Base-by-base conservation (phyloP, 1,284 basidiomycete genomes). In the Ceratobasidium sp. region DNA sequence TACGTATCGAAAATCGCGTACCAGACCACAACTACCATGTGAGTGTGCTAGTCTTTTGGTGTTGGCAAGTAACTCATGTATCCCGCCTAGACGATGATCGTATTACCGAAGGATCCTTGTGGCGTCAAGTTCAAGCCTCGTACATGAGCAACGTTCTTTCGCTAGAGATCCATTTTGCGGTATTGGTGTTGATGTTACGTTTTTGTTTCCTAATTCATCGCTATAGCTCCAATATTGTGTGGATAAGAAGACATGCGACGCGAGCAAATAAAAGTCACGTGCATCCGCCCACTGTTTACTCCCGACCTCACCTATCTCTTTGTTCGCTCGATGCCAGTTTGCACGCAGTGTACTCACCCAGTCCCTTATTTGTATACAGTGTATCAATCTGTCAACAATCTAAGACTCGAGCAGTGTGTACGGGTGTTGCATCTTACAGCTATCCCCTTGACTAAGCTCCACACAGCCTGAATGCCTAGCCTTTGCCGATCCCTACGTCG, bases 21-120 rank as follows among this genome's bases (percentile, higher is more conserved):
- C 95, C 97, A 2, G 84, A 85, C 58, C 89, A 95, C 73, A 95
- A 99, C 81, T 99, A 96, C 81, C 88, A 91, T 76, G 93, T 94
- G 81, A 72, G 92, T 70, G 44, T 23, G 44, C 16, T 40, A 2
- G 1, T 46, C 18, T 42, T 25, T 28, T 53, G n/a, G 28, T 38
- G 6, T 63, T 25, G 25, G 33, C 40, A 25, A n/a, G 48, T 28
- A 14, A 18, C 23, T 14, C 46, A 36, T 25, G 11, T 38, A 8
- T 38, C 2, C 3, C 2, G 25, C 25, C 6, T 75, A 89, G 84
- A 88, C 87, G 33, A 90, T 92, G 90, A 87, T 92, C 73, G 88
- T 89, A 42, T 84, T 88, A 76, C 90, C 90, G 33, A 82, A 83
- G 73, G 78, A 81, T 74, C 86, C 86, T 21, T 80, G 86, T 64